A percentile compares a stretch with the other conserved stretches of the same genome.
Conservation (phyloP, 768 basidiomycete genomes). For the Trichaptum fuscoviolaceum region DNA sequence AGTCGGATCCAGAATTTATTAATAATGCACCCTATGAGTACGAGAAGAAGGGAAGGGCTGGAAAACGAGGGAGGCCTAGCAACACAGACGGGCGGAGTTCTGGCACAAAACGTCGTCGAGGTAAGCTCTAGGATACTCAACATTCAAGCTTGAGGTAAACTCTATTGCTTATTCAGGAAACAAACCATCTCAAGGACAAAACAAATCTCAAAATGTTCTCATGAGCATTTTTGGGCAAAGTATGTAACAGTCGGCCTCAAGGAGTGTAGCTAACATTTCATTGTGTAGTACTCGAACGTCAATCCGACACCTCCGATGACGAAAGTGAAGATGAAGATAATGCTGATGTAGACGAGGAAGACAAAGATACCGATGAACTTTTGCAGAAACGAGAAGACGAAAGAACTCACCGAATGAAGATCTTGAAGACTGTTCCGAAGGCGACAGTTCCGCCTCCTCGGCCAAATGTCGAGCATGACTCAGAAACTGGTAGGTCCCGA, state of each 20-base stretch:
- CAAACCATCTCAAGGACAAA: background rate
- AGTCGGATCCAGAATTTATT: constrained; percentile 11
- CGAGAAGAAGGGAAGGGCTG: background rate
- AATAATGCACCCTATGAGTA: constrained; percentile 5
- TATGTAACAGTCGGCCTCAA: constrained; percentile 3
- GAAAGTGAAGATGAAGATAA: constrained; percentile 18
- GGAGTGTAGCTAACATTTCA: constrained; percentile 11
- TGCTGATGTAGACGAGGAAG: constrained; percentile 14
- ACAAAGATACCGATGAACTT: constrained; percentile 7
- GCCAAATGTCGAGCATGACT: background rate
- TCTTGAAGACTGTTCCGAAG: background rate
- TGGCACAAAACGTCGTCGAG: background rate
- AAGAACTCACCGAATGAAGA: background rate
- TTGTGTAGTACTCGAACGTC: constrained; percentile 10
- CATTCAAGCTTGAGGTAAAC: background rate
- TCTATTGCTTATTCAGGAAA: background rate
- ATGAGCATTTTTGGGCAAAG: background rate
- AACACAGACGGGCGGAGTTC: background rate
- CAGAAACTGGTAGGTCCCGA: background rate
- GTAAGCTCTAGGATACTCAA: background rate
- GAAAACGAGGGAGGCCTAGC: constrained; percentile 2
- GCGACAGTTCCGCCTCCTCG: background rate
- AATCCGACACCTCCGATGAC: constrained; percentile 10
- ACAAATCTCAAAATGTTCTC: background rate
- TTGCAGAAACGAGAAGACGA: constrained; percentile 9